These are phyloP conservation scores for Trichoderma oligosporum DNA, from an alignment of 2,329 filamentous ascomycete genomes.

Conservation along the genomic window DNA sequence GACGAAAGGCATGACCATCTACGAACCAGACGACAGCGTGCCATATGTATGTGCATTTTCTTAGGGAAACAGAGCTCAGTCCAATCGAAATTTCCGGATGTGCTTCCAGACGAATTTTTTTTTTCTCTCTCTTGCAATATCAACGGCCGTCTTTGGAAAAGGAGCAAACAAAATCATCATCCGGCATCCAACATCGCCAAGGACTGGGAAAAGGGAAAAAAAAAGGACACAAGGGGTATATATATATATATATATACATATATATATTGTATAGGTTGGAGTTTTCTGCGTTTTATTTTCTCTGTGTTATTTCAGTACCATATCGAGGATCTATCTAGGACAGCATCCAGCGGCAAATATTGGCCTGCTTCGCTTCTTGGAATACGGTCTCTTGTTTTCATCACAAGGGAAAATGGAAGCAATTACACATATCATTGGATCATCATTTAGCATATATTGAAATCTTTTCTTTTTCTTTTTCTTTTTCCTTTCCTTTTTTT, in stretches of 20 bases:
- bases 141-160: conserved; percentile 16
- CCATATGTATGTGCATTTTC: conserved; percentile 4
- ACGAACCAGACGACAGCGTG: conserved; percentile 15
- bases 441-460: neutral
- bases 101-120: neutral
- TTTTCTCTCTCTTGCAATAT: conserved; percentile 17
- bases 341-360: neutral
- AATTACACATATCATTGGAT: conserved; percentile 2
- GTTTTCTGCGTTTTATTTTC: conserved; percentile 8
- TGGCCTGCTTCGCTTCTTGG: conserved; percentile 5
- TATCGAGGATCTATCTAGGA: conserved; percentile 13
- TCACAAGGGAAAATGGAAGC: neutral
- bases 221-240: conserved; percentile 14
- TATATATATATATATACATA: too few relatives aligned
- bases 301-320: neutral
- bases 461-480: neutral
- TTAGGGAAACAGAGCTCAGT: neutral
- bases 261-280: conserved; percentile 20
- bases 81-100: conserved; percentile 1
- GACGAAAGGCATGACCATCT: conserved; percentile 17
- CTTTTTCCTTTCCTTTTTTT: neutral
- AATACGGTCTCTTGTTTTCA: conserved; percentile 8
- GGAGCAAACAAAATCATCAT: conserved; percentile 16
- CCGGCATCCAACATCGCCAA: conserved; percentile 18
- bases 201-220: conserved; percentile 8